phyloP scores from a whole-genome alignment of 2,329 filamentous ascomycete genomes.

The Trichophyton simii region DNA sequence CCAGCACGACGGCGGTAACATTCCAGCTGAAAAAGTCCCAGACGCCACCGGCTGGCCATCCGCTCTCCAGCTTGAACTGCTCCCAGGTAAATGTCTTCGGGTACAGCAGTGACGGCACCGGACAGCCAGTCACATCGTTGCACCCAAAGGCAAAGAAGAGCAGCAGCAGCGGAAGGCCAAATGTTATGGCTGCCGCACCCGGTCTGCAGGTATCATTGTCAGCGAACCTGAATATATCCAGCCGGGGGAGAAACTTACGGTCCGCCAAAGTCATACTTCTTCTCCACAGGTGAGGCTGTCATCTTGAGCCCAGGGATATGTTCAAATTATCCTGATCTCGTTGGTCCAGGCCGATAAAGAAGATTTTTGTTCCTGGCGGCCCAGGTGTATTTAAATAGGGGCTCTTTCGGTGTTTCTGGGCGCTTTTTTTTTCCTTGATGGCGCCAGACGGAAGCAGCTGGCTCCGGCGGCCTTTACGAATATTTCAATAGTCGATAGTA shows the following conservation, averaged over 20 bases:
- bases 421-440: background rate
- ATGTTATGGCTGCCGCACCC: constrained; percentile 46
- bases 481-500: background rate
- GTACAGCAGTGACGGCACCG: constrained; percentile 64
- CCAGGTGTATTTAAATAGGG: background rate
- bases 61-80: constrained; percentile 64
- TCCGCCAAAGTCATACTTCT: constrained; percentile 1
- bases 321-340: background rate
- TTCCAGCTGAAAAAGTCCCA: constrained; percentile 57
- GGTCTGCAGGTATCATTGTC: background rate
- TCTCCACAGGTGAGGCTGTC: background rate
- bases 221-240: background rate
- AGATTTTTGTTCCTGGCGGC: background rate
- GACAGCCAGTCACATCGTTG: constrained; percentile 87
- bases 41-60: constrained; percentile 64
- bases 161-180: constrained; percentile 65
- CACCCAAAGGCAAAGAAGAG: constrained; percentile 74
- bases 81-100: constrained; percentile 60
- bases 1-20: constrained; percentile 56
- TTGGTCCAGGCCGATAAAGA: background rate
- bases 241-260: background rate
- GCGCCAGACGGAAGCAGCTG: constrained; percentile 1
- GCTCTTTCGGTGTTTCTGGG: background rate
- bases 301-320: background rate
- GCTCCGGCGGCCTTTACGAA: background rate